phyloP scores from a whole-genome alignment of 768 basidiomycete genomes.

The Tylopilus vinaceipallidus region DNA sequence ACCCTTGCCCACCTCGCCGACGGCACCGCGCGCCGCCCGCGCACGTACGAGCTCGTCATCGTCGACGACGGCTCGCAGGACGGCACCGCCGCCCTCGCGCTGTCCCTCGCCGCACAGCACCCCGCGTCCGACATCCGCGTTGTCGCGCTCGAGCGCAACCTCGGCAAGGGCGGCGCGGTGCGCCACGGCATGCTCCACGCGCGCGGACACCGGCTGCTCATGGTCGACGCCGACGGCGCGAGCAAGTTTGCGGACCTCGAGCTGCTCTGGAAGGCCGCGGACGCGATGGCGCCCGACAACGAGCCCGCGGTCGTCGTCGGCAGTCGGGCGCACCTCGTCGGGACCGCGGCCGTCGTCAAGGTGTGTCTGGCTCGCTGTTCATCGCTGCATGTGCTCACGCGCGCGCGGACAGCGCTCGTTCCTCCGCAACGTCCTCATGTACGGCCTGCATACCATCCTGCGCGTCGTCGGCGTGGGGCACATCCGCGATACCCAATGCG shows the following conservation, averaged over 20 bases:
- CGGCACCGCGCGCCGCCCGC: conserved; percentile 29
- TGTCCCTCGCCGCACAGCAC: conserved; percentile 60
- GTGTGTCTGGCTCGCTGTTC: conserved; percentile 34
- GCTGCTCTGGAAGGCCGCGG: conserved; percentile 73
- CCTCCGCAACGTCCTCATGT: conserved; percentile 90
- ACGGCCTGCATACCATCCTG: conserved; percentile 86
- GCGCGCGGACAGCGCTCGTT: conserved; percentile 63
- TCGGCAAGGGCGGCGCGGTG: conserved; percentile 93
- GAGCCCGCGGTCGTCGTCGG: conserved; percentile 74
- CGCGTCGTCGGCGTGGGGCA: conserved; percentile 87
- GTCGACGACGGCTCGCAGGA: conserved; percentile 91
- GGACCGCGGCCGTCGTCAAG: conserved; percentile 91
- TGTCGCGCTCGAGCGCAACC: conserved; percentile 73
- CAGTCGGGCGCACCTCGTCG: conserved; percentile 89
- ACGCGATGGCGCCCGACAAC: conserved; percentile 48
- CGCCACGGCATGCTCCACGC: conserved; percentile 86
- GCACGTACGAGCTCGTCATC: conserved; percentile 78
- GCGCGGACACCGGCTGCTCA: conserved; percentile 74
- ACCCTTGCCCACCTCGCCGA: conserved; percentile 60
- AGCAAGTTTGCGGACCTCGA: conserved; percentile 85
- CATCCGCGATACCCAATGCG: conserved; percentile 94
- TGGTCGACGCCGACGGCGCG: conserved; percentile 95
- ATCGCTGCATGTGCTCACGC: background rate
- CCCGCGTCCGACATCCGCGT: conserved; percentile 66
- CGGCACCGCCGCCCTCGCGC: conserved; percentile 62